Base-by-base conservation (phyloP, 345 rosid species). In the Noccaea bulbosa region DNA sequence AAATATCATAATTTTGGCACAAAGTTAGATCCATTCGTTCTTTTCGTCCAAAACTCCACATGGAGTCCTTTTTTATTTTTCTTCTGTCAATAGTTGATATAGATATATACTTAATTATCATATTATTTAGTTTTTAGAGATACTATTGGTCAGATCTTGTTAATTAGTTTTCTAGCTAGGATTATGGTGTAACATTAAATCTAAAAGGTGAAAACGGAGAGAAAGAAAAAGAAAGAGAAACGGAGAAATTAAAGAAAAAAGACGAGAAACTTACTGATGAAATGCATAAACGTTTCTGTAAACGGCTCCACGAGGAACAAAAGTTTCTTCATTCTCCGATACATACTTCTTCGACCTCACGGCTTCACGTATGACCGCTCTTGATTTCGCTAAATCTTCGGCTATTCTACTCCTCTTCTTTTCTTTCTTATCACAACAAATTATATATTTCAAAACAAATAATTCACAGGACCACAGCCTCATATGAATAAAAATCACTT, bases 261-360 rank as follows among this genome's bases (percentile, higher is more conserved):
- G 35, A 0, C n/a, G 20, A 27, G 68, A 38, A 63, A 72, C 87
- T 72, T 72, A 83, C 90, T 81, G 88, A 67, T 84, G 85, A 77
- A 88, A 86, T 44, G 88, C 85, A 20, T 74, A 79, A 11, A 83
- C 62, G 66, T 88, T 86, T 67, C 87, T 72, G 73, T 88, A 86
- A 33, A 81, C 71, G 43, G 50, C 53, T 43, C 87, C 87, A 74
- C 75, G 81, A 56, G 88, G 90, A 35, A 82, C 10, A 72, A 80
- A 83, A 8, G 50, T 24, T 52, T 80, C 77, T 11, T 81, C 56
- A 7, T 75, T 70, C 12, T 77, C 70, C 7, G 85, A 79, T 11
- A 77, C 48, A 62, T 66, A 77, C 39, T 77, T 86, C 48, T 71
- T 79, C 16, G 22, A 45, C 49, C 49, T 75, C 48, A 76, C 48